Percentiles rank a stretch among this genome's conserved stretches.
phyloP scores from a whole-genome alignment of 495 filamentous ascomycete genomes.

The Lophium mytilinum region DNA sequence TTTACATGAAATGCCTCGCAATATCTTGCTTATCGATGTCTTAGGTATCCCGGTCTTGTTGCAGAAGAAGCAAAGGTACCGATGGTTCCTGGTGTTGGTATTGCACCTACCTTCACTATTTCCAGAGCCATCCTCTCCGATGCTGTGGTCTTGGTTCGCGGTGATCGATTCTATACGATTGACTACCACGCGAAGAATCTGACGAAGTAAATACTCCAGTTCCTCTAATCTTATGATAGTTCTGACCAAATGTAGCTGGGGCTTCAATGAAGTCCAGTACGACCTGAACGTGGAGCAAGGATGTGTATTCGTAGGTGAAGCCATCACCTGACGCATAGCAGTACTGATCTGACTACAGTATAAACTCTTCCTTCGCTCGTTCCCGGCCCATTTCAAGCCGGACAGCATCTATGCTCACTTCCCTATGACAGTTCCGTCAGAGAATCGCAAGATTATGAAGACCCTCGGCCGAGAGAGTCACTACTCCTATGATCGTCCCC shows the following conservation, averaged over 20 bases:
- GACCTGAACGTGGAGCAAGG: conserved; percentile 69
- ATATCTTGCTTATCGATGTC: conserved; percentile 66
- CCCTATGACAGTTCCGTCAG: conserved; percentile 69
- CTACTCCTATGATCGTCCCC: conserved; percentile 63
- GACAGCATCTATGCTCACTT: conserved; percentile 86
- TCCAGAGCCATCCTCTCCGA: conserved; percentile 79
- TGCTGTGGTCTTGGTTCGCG: conserved; percentile 75
- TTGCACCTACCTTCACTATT: conserved; percentile 74
- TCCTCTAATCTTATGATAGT: too few species aligned
- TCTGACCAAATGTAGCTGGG: conserved; percentile 42
- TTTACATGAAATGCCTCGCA: neutral
- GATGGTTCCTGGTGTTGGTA: conserved; percentile 68
- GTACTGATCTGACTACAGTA: conserved; percentile 37
- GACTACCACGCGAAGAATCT: conserved; percentile 24
- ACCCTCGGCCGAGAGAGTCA: conserved; percentile 60
- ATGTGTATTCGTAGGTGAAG: conserved; percentile 49
- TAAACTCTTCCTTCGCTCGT: conserved; percentile 70
- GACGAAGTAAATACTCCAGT: conserved; percentile 17
- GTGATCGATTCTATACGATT: conserved; percentile 77
- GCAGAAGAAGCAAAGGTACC: conserved; percentile 56
- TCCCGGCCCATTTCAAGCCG: conserved; percentile 69
- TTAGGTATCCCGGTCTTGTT: conserved; percentile 28
- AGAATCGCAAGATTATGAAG: conserved; percentile 67
- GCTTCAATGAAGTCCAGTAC: conserved; percentile 64
- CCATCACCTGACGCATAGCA: neutral